phyloP scores from a whole-genome alignment of 768 basidiomycete species.

The Mycena pura region DNA sequence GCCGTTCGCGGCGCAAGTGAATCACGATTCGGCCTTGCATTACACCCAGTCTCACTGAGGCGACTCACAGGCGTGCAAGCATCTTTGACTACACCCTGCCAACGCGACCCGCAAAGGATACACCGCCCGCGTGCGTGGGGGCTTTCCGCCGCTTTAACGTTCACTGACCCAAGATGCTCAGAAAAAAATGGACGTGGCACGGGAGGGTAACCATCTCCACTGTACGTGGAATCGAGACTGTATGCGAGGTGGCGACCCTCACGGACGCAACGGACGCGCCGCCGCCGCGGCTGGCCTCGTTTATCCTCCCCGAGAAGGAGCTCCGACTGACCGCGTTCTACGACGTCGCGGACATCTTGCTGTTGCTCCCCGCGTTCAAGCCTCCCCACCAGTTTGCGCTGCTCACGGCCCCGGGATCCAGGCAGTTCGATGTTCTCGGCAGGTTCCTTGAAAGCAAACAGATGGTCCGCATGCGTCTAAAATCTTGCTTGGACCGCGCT shows the following conservation, averaged over 20 bases:
- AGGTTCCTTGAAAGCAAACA: neutral
- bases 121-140: too few relatives aligned
- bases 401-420: neutral
- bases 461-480: neutral
- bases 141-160: too few relatives aligned
- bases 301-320: neutral
- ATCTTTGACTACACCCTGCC: too few relatives aligned
- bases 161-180: neutral
- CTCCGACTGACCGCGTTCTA: neutral
- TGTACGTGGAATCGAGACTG: neutral
- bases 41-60: too few relatives aligned
- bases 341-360: neutral
- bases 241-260: neutral
- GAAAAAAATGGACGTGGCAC: constrained; percentile 5
- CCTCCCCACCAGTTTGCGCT: constrained; percentile 13
- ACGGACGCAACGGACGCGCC: neutral
- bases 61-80: too few relatives aligned
- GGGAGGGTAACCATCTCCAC: constrained; percentile 1
- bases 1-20: too few relatives aligned
- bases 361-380: neutral
- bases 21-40: too few relatives aligned
- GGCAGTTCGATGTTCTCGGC: neutral
- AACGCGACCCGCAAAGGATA: too few relatives aligned
- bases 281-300: neutral
- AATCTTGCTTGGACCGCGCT: neutral